Percentiles rank a stretch among this genome's conserved stretches.
Conservation (phyloP, 306 rosid genomes). For the Acacia acuminata region DNA sequence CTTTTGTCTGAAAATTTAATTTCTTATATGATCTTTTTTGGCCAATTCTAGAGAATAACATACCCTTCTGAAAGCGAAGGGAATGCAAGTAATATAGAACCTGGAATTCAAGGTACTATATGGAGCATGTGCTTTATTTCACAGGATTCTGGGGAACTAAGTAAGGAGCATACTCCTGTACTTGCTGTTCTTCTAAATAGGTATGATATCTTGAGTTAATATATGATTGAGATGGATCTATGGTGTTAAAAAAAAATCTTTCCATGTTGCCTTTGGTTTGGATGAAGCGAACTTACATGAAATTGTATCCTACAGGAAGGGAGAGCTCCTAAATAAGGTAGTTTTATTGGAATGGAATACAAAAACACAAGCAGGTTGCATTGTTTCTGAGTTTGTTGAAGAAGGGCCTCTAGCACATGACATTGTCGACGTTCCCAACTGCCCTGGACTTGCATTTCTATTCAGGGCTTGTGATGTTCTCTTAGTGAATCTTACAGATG, state of each 20-base stretch:
- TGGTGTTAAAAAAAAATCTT: conserved; percentile 32
- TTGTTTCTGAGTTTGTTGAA: conserved; percentile 65
- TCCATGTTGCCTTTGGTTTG: conserved; percentile 24
- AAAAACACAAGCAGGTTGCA: conserved; percentile 46
- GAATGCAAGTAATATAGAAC: conserved; percentile 48
- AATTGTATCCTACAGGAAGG: conserved; percentile 58
- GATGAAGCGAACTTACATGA: conserved; percentile 22
- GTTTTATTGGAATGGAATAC: conserved; percentile 79
- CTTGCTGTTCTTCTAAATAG: conserved; percentile 85
- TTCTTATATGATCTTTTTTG: conserved; percentile 33
- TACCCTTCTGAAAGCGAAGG: conserved; percentile 76
- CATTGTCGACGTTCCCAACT: conserved; percentile 85
- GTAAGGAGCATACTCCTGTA: conserved; percentile 70
- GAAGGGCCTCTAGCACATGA: conserved; percentile 74
- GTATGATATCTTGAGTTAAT: conserved; percentile 38
- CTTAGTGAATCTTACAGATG: conserved; percentile 86
- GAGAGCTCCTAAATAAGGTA: conserved; percentile 60
- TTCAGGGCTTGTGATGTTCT: conserved; percentile 90
- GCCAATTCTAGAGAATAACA: conserved; percentile 59
- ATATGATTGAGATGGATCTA: conserved; percentile 20
- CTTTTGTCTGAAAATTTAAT: conserved; percentile 26
- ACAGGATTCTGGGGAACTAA: conserved; percentile 53
- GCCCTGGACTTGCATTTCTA: conserved; percentile 76
- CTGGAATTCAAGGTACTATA: conserved; percentile 64
- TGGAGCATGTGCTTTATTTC: conserved; percentile 97